Evolutionary conservation across 352 stramenopile genomes (phyloP).

Genomic region (Pythium coloratum): DNA sequence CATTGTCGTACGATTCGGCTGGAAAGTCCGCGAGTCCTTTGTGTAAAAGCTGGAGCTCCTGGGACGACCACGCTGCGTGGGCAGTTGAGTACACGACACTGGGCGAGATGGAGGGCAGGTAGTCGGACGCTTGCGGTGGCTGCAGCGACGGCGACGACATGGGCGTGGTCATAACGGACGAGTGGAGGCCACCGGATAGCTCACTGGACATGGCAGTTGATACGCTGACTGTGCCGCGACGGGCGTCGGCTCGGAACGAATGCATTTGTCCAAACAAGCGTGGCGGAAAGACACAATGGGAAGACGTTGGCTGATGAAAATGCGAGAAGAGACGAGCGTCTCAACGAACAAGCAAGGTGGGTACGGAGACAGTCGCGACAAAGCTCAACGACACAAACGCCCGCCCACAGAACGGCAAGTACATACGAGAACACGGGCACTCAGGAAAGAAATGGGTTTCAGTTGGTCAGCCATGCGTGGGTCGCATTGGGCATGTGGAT

Average conservation of each 20-base stretch:
- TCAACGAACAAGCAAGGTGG: not conserved
- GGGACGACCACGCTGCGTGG: conserved; percentile 50
- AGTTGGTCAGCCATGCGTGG: not conserved
- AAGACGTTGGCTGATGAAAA: not conserved
- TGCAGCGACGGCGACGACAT: conserved; percentile 18
- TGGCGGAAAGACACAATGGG: conserved; percentile 5
- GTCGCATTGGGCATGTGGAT: not conserved
- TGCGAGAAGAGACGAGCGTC: conserved; percentile 6
- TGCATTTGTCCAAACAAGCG: not conserved
- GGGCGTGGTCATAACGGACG: conserved; percentile 13
- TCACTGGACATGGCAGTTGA: not conserved
- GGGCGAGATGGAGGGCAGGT: conserved; percentile 59
- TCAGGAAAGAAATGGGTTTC: too few species aligned
- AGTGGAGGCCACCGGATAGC: not conserved
- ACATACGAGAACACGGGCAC: not conserved
- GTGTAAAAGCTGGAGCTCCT: conserved; percentile 70
- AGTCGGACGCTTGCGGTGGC: conserved; percentile 13
- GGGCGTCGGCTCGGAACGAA: conserved; percentile 6
- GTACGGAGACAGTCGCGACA: not conserved
- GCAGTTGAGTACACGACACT: conserved; percentile 61
- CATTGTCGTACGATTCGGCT: conserved; percentile 62
- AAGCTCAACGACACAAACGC: not conserved
- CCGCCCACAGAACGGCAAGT: not conserved
- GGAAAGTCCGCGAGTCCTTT: conserved; percentile 56
- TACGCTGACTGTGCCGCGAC: not conserved